A percentile compares a stretch with the other conserved stretches of the same genome.
Conservation (phyloP, 345 rosid species). For the Eucalyptus pauciflora region DNA sequence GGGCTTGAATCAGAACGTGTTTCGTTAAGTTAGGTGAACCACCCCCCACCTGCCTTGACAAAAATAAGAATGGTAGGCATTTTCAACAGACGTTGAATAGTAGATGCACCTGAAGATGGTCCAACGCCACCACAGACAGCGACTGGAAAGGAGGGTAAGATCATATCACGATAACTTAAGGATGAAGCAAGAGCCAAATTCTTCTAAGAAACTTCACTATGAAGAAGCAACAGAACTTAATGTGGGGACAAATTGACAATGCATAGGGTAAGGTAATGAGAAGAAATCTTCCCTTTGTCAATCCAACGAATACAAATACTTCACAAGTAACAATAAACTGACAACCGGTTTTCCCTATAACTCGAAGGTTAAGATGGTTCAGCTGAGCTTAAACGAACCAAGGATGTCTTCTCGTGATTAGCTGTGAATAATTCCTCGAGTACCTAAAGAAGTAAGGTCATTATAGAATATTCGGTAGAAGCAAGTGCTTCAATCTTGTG, state of each 20-base stretch:
- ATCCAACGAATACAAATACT: not conserved
- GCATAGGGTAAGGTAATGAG: not conserved
- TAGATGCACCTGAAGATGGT: not conserved
- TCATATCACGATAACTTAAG: not conserved
- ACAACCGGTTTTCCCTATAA: not conserved
- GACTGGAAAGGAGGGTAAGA: not conserved
- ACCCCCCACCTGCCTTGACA: not conserved
- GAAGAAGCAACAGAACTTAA: not conserved
- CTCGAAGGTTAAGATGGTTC: not conserved
- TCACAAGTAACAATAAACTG: not conserved
- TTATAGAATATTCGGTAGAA: not conserved
- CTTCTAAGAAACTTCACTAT: not conserved
- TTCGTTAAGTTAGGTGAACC: not conserved
- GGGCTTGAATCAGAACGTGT: no score
- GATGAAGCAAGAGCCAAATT: not conserved
- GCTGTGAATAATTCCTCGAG: not conserved
- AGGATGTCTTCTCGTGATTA: not conserved
- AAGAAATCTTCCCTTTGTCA: not conserved
- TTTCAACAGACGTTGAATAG: not conserved
- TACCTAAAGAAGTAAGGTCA: not conserved
- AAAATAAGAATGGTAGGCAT: not conserved
- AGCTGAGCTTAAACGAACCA: not conserved
- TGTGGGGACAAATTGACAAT: not conserved
- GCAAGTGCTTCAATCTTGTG: not conserved
- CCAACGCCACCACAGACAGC: not conserved